Evolutionary conservation across 768 basidiomycete species (phyloP), one percentile per base, ranked within the genome.

Genomic region (Podaxis carcinomalis): DNA sequence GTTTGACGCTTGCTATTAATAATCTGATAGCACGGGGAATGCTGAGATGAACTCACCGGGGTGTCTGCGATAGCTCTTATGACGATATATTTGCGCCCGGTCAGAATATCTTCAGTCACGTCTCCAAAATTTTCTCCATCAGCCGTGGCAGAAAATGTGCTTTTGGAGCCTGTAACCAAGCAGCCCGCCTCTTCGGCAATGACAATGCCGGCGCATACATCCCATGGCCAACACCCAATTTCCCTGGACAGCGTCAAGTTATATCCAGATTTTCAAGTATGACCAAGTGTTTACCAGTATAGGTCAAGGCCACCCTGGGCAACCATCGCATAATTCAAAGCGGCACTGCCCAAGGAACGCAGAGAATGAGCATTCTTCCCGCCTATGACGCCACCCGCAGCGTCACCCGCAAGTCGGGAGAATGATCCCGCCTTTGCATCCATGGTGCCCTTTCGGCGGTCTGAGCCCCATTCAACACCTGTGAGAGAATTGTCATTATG

Each of bases 111-210:
- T 61, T 89, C 84, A 2, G 84, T 86, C 11, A 89, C 82, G 44
- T 84, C 82, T 50, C 86, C 86, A 64, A 87, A 85, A 19, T 70
- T 65, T n/a, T 66, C 66, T 5, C 72, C 66, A 36, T 73, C 65
- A 1, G 65, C 71, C 0, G 80, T 74, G 10, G 74, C 64, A 2
- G 74, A 70, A 63, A 85, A 78, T 7, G 73, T 72, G 21, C 72
- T 74, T 54, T 88, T 80, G 52, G 86, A 87, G 36, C 92, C 93
- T 16, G 89, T 88, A 32, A 92, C 85, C 10, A 88, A 75, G 13
- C 89, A 84, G 4, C 96, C 96, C 0, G 95, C 91, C 71, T 96
- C 96, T 63, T 92, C 83, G 0, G 92, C 89, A 62, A 98, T 95
- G 66, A 96, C 87, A 11, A 92, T 86, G 0, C 95, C 96, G 2